Conservation (phyloP, 371 early-diverging fungal species). For the Lichtheimia ornata region DNA sequence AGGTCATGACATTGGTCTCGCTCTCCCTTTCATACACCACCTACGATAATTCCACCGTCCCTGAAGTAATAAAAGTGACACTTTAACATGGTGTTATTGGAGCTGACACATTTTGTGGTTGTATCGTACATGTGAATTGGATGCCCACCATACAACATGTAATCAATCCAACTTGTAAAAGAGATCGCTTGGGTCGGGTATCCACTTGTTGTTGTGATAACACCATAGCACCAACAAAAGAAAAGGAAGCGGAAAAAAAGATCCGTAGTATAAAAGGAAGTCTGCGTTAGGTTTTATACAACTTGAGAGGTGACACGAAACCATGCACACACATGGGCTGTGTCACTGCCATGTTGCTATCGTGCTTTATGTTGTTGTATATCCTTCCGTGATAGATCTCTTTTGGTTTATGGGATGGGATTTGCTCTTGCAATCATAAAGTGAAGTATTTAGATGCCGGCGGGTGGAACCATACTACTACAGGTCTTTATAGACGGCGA, state of each 20-base stretch:
- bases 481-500: too few relatives aligned
- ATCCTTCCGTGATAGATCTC: too few relatives aligned
- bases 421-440: too few relatives aligned
- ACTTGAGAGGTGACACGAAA: neutral
- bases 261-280: neutral
- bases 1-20: neutral
- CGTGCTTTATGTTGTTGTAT: too few relatives aligned
- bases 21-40: slow-evolving; percentile 14
- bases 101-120: neutral
- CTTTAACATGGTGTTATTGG: too few relatives aligned
- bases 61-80: slow-evolving; percentile 15
- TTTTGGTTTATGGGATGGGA: too few relatives aligned
- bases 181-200: neutral
- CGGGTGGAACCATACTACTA: too few relatives aligned
- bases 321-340: too few relatives aligned
- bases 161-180: neutral
- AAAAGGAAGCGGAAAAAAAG: neutral
- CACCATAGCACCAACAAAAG: neutral
- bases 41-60: slow-evolving; percentile 59
- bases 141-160: slow-evolving; percentile 9
- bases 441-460: too few relatives aligned
- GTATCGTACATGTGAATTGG: slow-evolving; percentile 6
- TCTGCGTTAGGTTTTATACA: neutral
- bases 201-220: neutral
- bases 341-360: too few relatives aligned